Evolutionary conservation across 2,329 filamentous ascomycete genomes (phyloP).

Genomic region (Aureobasidium pullulans): DNA sequence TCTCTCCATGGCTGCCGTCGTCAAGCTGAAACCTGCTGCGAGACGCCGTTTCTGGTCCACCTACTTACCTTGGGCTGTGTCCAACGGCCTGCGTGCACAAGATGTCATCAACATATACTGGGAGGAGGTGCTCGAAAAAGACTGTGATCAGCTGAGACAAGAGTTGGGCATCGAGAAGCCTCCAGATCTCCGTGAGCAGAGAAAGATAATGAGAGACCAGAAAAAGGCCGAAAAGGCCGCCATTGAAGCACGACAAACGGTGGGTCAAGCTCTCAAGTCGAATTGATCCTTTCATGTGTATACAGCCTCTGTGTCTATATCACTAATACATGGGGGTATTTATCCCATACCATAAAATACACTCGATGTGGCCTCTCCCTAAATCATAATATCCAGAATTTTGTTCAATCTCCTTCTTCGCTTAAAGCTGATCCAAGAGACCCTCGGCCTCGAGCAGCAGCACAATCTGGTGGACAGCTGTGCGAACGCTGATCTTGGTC

Average conservation of each 20-base stretch:
- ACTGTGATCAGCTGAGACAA: slow-evolving; percentile 66
- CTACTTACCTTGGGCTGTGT: slow-evolving; percentile 85
- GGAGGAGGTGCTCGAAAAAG: slow-evolving; percentile 85
- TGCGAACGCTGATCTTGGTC: slow-evolving; percentile 80
- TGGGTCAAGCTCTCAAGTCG: slow-evolving; percentile 14
- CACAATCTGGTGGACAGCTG: slow-evolving; percentile 94
- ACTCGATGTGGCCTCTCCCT: background rate
- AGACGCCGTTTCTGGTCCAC: slow-evolving; percentile 60
- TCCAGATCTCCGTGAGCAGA: slow-evolving; percentile 72
- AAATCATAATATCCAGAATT: background rate
- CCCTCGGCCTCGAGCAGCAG: slow-evolving; percentile 85
- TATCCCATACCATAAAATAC: background rate
- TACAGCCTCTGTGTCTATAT: slow-evolving; percentile 12
- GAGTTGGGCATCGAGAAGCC: slow-evolving; percentile 81
- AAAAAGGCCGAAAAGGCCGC: slow-evolving; percentile 57
- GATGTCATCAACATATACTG: slow-evolving; percentile 95
- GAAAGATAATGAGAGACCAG: slow-evolving; percentile 62
- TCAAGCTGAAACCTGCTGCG: slow-evolving; percentile 57
- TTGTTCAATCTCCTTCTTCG: background rate
- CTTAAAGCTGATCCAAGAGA: slow-evolving; percentile 62
- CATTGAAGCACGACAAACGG: slow-evolving; percentile 10
- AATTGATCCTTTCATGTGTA: slow-evolving; percentile 6
- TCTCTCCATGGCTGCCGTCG: slow-evolving; percentile 66
- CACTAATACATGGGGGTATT: background rate
- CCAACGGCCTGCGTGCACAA: slow-evolving; percentile 67